Evolutionary conservation across 2,329 filamentous ascomycete species (phyloP).

Genomic region (Aspergillus intermedius): DNA sequence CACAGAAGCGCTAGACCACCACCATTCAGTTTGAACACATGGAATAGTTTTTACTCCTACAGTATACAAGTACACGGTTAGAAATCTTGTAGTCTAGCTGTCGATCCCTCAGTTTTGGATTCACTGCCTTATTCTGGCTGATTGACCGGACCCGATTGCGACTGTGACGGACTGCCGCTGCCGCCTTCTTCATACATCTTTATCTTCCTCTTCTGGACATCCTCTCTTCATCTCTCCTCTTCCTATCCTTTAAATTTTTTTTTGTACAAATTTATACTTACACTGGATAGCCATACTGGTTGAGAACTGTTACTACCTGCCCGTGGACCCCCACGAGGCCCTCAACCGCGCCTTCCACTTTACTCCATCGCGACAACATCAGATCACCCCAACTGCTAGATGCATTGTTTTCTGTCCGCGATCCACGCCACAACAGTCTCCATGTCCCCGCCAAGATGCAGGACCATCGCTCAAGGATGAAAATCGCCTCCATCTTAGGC

Average conservation of each 20-base stretch:
- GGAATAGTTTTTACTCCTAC: too few relatives aligned
- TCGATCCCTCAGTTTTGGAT: too few relatives aligned
- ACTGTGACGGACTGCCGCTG: background rate
- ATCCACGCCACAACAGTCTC: background rate
- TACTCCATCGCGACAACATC: background rate
- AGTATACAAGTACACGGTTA: too few relatives aligned
- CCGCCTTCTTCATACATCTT: background rate
- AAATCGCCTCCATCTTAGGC: background rate
- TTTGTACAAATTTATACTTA: background rate
- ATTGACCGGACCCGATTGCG: background rate
- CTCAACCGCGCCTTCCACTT: background rate
- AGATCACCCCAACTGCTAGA: background rate
- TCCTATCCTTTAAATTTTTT: background rate
- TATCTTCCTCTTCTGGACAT: background rate
- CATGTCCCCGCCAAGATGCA: background rate
- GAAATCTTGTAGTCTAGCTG: too few relatives aligned
- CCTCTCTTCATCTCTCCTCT: background rate
- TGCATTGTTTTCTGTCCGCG: background rate
- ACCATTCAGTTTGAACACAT: too few relatives aligned
- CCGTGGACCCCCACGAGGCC: background rate
- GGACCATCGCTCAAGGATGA: background rate
- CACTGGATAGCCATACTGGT: too few relatives aligned
- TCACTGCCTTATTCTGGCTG: background rate
- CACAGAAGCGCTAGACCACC: slow-evolving; percentile 4
- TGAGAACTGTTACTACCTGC: too few relatives aligned